Base-by-base conservation (phyloP, 2,329 filamentous ascomycete species). In the Fusarium pseudograminearum region DNA sequence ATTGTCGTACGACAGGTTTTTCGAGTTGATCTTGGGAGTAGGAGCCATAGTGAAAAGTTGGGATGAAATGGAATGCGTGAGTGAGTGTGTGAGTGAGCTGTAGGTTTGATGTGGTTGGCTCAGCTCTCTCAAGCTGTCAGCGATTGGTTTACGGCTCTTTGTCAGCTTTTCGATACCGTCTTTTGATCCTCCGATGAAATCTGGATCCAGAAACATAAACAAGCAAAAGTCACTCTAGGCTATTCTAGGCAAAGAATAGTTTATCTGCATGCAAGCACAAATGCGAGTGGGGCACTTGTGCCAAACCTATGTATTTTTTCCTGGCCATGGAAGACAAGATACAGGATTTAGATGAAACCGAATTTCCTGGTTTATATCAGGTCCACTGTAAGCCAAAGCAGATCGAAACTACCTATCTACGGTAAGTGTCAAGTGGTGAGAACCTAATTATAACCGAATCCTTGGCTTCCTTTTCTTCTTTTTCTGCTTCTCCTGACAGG, bases 1-100 rank as follows among this genome's bases (percentile, higher is more conserved):
- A 42, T 78, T 78, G 81, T 86, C 84, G 83, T 93, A 94, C 61
- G 85, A 84, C 50, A 94, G 85, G 78, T 92, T 90, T 74, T 92
- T 92, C 72, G 88, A 83, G 55, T 88, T 93, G 76, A 92, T 91
- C 74, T 89, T 91, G 36, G 84, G 81, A 7, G 83, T 91, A 38
- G 84, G 81, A 9, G 83, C 79, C 83, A 85, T 85, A 45, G 18
- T 55, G 24, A 28, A 42, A 45, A n/a, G 58, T 40, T 57, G 45
- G n/a, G 20, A 54, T 59, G 28, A 63, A 31, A 26, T 33, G 31
- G 22, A 18, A 40, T 38, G 10, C 28, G 28, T 30, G 10, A 28
- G 28, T 30, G 28, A 30, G 28, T 30, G 18, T 14, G 36, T 20
- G 42, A 44, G n/a, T 33, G 31, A 42, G 54, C 22, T 44, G 30